A percentile compares a stretch with the other conserved stretches of the same genome.
Evolutionary conservation across 345 rosid species (phyloP).

Genomic region (Gossypium sturtianum): DNA sequence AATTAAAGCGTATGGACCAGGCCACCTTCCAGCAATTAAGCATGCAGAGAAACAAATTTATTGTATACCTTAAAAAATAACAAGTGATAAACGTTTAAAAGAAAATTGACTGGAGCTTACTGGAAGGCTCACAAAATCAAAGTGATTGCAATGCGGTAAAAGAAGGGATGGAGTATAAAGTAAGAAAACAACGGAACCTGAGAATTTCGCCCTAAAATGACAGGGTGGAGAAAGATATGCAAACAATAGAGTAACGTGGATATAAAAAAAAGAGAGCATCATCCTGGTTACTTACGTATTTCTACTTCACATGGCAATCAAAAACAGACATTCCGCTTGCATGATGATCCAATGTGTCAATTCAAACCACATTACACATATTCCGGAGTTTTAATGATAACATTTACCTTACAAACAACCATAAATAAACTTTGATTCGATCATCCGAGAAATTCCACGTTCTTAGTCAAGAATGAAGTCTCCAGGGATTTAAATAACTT

Average conservation of each 20-base stretch:
- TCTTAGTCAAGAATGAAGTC: not conserved
- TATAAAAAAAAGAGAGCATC: no score
- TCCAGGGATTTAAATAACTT: not conserved
- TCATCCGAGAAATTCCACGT: not conserved
- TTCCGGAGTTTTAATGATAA: not conserved
- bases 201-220: no score
- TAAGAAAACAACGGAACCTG: not conserved
- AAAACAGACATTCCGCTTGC: not conserved
- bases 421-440: not conserved
- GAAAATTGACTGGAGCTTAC: not conserved
- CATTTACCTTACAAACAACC: not conserved
- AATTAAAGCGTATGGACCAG: not conserved
- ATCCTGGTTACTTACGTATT: not conserved
- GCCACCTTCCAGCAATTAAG: not conserved
- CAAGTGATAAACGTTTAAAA: not conserved
- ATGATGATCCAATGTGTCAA: not conserved
- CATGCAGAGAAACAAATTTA: not conserved
- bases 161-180: not conserved
- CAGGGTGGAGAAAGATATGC: not conserved
- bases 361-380: not conserved
- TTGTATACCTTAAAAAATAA: no score
- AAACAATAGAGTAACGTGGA: not conserved
- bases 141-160: not conserved
- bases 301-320: not conserved
- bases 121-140: not conserved